A percentile compares a stretch with the other conserved stretches of the same genome.
Conservation (phyloP, 148 eudicot genomes). For the Rhododendron griersonianum region DNA sequence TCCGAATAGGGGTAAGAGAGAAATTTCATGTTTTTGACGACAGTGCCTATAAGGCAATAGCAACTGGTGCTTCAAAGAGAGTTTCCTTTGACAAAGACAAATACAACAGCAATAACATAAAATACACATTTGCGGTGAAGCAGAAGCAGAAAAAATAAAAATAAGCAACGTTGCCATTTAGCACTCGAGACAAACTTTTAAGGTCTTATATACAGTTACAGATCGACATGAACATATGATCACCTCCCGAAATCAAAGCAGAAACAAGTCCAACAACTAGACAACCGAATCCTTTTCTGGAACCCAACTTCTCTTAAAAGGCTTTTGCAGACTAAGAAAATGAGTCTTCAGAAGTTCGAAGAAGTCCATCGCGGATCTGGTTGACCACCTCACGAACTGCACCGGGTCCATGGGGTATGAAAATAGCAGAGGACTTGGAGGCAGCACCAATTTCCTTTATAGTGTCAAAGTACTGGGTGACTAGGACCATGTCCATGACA, state of each 20-base stretch:
- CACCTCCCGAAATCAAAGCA: background rate
- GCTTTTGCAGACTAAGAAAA: background rate
- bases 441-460: slow-evolving; percentile 35
- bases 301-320: background rate
- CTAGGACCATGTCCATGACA: slow-evolving; percentile 14
- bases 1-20: background rate
- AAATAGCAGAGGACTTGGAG: slow-evolving; percentile 27
- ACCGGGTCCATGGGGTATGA: slow-evolving; percentile 34
- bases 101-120: background rate
- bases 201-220: background rate
- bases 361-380: slow-evolving; percentile 37
- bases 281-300: too few species aligned
- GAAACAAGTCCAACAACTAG: background rate
- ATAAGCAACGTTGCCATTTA: background rate
- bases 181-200: background rate
- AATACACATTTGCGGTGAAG: background rate
- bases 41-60: background rate
- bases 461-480: slow-evolving; percentile 27
- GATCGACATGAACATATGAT: background rate
- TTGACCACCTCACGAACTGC: slow-evolving; percentile 28
- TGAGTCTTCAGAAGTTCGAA: slow-evolving; percentile 14
- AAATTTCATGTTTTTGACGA: background rate
- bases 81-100: background rate
- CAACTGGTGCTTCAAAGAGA: background rate
- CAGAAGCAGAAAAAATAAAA: background rate